Percentiles rank a stretch among this genome's conserved stretches.
Evolutionary conservation across 306 rosid genomes (phyloP).

Genomic region (Sphenostylis stenocarpa): DNA sequence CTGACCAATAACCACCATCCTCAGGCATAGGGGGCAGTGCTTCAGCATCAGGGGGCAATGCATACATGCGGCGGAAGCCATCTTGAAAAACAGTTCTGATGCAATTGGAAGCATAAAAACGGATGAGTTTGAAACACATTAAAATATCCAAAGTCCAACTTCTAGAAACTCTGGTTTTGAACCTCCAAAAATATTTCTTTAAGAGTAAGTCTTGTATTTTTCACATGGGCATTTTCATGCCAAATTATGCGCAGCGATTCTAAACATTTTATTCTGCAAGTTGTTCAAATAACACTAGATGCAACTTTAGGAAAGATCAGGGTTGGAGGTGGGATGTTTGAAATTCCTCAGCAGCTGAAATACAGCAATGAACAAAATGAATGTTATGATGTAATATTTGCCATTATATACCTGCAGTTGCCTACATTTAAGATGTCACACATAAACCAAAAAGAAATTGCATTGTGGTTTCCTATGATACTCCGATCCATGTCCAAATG

Average conservation of each 20-base stretch:
- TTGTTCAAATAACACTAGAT: constrained; percentile 16
- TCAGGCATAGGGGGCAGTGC: constrained; percentile 99
- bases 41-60: constrained; percentile 56
- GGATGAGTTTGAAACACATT: constrained; percentile 13
- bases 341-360: constrained; percentile 21
- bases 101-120: constrained; percentile 33
- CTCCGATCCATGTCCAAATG: constrained; percentile 61
- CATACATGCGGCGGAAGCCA: constrained; percentile 72
- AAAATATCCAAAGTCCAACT: constrained; percentile 6
- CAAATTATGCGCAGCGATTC: constrained; percentile 5
- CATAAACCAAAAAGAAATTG: constrained; percentile 85
- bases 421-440: constrained; percentile 95
- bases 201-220: constrained; percentile 8
- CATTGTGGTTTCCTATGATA: constrained; percentile 47
- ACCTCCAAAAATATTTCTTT: constrained; percentile 21
- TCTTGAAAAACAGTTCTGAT: constrained; percentile 79
- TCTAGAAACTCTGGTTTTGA: constrained; percentile 1
- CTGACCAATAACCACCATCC: constrained; percentile 89
- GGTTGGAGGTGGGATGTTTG: constrained; percentile 18
- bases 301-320: constrained; percentile 19
- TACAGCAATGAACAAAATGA: constrained; percentile 9
- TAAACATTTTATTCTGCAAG: neutral
- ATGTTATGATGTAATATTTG: constrained; percentile 3
- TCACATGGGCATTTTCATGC: constrained; percentile 11
- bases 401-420: constrained; percentile 70